phyloP scores from a whole-genome alignment of 208 protist genomes.

The Leishmania turanica region DNA sequence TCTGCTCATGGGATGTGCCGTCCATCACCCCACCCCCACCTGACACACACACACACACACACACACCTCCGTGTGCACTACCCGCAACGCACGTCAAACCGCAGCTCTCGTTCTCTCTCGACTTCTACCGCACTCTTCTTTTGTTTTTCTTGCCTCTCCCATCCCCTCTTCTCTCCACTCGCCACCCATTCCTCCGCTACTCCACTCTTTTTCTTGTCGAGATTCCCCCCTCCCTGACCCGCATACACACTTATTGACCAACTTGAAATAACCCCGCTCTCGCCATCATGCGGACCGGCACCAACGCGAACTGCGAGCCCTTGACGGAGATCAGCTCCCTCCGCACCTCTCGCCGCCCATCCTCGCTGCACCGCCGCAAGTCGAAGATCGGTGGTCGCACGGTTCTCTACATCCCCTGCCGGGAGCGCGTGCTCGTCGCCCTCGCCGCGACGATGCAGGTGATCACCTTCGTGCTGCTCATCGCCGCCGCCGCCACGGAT shows the following conservation, averaged over 20 bases:
- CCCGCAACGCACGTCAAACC: neutral
- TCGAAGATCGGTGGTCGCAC: slow-evolving; percentile 23
- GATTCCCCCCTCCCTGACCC: neutral
- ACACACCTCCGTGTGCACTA: neutral
- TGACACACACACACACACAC: neutral
- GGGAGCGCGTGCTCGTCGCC: slow-evolving; percentile 23
- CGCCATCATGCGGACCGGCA: neutral
- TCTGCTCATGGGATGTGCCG: neutral
- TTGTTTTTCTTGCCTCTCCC: neutral
- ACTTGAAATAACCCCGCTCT: neutral
- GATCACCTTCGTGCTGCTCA: slow-evolving; percentile 23
- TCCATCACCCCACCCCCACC: neutral
- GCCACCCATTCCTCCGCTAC: neutral
- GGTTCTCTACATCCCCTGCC: slow-evolving; percentile 24
- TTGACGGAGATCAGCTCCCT: slow-evolving; percentile 18
- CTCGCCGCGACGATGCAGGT: slow-evolving; percentile 17
- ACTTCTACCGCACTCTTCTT: neutral
- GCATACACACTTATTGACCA: neutral
- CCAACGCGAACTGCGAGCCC: slow-evolving; percentile 8
- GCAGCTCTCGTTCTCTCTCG: neutral
- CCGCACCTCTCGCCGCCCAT: slow-evolving; percentile 23
- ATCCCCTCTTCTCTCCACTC: neutral
- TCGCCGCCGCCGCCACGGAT: slow-evolving; percentile 21
- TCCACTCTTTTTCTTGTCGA: neutral
- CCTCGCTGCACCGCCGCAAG: slow-evolving; percentile 29